Base-by-base conservation (phyloP, 2,329 filamentous ascomycete species). In the Aspergillus sojae region DNA sequence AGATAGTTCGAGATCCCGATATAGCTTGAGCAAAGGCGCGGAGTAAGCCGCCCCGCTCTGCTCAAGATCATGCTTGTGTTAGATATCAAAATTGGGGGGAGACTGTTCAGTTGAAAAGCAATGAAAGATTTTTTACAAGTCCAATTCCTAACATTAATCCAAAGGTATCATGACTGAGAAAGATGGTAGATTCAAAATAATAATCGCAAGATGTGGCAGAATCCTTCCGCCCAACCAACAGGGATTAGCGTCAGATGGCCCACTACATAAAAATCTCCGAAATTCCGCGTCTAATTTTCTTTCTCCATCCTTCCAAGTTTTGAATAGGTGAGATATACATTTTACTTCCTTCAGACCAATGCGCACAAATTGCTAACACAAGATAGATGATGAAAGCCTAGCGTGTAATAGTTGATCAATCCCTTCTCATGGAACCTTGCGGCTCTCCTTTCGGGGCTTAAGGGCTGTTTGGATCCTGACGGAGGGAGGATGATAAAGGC, bases 231-330 rank as follows among this genome's bases (percentile, higher is more conserved):
- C 67, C 54, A 48, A 63, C 62, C 3, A 62, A 71, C 65, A 23
- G 14, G 61, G 69, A 50, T 67, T 76, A 75, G 74, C 61, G 67
- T 48, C 5, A 30, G 21, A 12, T 59, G 34, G 53, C 62, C 67
- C 67, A 65, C 66, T 67, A 76, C 68, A 68, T 68, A 71, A 68
- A 66, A 70, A 64, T 62, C 54, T 60, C 64, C 61, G 50, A 52
- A 62, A 59, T 62, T 60, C 45, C 41, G 72, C 72, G 72, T 75
- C 75, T 80, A 81, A 84, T 80, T 85, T 85, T 77, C 78, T 75
- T 80, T 89, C 86, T 90, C 89, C 86, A 94, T 93, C 94, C 93
- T 96, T 97, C 94, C 93, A 93, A 92, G 94, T 97, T 96, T 96
- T 96, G 91, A 89, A 90, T 88, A 92, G 84, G 94, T 97, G 85